These are phyloP conservation scores for Hypoxylon perforatum DNA, from an alignment of 495 filamentous ascomycete genomes.

Conservation along the genomic window DNA sequence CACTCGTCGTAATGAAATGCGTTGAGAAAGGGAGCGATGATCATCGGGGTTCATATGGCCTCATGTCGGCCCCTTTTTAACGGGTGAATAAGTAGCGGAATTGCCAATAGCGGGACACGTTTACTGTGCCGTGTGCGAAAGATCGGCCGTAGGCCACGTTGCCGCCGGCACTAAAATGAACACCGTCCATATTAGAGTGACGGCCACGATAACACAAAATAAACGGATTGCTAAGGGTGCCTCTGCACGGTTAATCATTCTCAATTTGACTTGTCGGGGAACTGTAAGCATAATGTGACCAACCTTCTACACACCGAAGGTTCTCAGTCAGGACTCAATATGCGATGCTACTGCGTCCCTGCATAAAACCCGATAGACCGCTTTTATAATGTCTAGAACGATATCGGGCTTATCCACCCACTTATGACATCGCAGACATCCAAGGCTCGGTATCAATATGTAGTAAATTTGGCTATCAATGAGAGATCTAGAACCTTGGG, in stretches of 20 bases:
- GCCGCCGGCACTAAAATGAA: slow-evolving; percentile 32
- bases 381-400: slow-evolving; percentile 3
- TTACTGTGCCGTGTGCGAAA: slow-evolving; percentile 33
- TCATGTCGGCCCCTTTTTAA: slow-evolving; percentile 42
- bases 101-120: slow-evolving; percentile 33
- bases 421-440: not conserved
- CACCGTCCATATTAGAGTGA: not conserved
- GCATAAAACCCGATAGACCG: slow-evolving; percentile 22
- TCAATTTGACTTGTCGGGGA: slow-evolving; percentile 17
- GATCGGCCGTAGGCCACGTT: slow-evolving; percentile 36
- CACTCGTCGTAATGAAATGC: slow-evolving; percentile 33
- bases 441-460: not conserved
- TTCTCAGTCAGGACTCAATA: slow-evolving; percentile 2
- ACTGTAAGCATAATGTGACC: slow-evolving; percentile 11
- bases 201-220: slow-evolving; percentile 4
- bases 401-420: not conserved
- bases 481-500: not conserved
- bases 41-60: slow-evolving; percentile 44
- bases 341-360: slow-evolving; percentile 12
- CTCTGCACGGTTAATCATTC: slow-evolving; percentile 9
- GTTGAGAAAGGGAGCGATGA: slow-evolving; percentile 28
- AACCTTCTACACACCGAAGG: not conserved
- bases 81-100: slow-evolving; percentile 32
- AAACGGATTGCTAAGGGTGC: slow-evolving; percentile 17
- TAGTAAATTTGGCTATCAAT: not conserved